These are phyloP conservation scores for Baeospora myosura DNA, from an alignment of 1,284 basidiomycete genomes.

Conservation along the genomic window DNA sequence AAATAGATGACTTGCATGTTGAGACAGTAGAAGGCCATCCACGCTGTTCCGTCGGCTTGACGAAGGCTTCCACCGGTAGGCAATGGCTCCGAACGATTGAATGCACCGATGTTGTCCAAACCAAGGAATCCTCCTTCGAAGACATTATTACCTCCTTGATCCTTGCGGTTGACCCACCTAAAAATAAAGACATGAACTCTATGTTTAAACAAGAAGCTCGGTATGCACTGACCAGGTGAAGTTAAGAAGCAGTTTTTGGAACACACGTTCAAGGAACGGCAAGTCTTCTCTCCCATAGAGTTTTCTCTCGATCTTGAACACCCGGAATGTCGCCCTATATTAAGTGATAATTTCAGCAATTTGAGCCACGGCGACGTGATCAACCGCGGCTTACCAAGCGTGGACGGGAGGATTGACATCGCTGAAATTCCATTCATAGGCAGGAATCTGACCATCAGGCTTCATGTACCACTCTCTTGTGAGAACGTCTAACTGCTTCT, in stretches of 20 bases:
- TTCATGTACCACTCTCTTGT: slow-evolving; percentile 99
- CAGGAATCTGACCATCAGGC: slow-evolving; percentile 95
- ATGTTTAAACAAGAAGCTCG: not conserved
- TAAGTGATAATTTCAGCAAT: slow-evolving; percentile 1
- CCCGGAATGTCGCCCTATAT: slow-evolving; percentile 91
- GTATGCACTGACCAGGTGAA: slow-evolving; percentile 77
- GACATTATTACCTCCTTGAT: slow-evolving; percentile 89
- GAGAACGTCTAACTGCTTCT: slow-evolving; percentile 93
- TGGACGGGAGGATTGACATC: slow-evolving; percentile 98
- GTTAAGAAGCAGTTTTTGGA: slow-evolving; percentile 95
- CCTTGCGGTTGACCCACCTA: slow-evolving; percentile 98
- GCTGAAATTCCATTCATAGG: slow-evolving; percentile 98
- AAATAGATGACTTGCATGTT: slow-evolving; percentile 64
- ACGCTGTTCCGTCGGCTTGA: slow-evolving; percentile 96
- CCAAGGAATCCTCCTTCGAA: slow-evolving; percentile 99
- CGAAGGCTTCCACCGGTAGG: slow-evolving; percentile 89
- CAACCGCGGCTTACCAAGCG: slow-evolving; percentile 59
- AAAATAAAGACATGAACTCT: slow-evolving; percentile 6
- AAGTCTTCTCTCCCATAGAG: slow-evolving; percentile 87
- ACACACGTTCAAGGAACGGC: slow-evolving; percentile 91
- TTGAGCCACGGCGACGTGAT: not conserved
- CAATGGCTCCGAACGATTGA: slow-evolving; percentile 95
- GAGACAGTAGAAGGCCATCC: slow-evolving; percentile 98
- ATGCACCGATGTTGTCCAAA: slow-evolving; percentile 95
- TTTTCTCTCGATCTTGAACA: slow-evolving; percentile 98